A percentile compares a stretch with the other conserved stretches of the same genome.
phyloP scores from a whole-genome alignment of 768 basidiomycete genomes.

The Mycena galopus region DNA sequence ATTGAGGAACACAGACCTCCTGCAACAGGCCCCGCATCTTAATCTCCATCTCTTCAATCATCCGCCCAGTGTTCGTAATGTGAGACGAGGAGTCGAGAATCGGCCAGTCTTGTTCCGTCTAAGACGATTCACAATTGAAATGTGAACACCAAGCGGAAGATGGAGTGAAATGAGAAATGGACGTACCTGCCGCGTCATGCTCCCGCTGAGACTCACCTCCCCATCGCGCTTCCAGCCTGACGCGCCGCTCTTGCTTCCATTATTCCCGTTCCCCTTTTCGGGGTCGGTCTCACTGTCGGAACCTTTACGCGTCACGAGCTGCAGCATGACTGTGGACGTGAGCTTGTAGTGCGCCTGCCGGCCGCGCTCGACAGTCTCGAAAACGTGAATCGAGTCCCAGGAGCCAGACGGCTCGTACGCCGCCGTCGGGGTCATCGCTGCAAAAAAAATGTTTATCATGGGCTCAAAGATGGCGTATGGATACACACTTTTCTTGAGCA shows the following conservation, averaged over 20 bases:
- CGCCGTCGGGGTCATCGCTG: slow-evolving; percentile 72
- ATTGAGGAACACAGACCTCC: slow-evolving; percentile 64
- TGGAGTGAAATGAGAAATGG: too few relatives aligned
- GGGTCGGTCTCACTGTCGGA: slow-evolving; percentile 46
- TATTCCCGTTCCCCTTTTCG: slow-evolving; percentile 55
- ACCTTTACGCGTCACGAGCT: slow-evolving; percentile 73
- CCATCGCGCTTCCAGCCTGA: slow-evolving; percentile 72
- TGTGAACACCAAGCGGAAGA: slow-evolving; percentile 15
- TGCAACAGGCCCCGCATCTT: slow-evolving; percentile 97
- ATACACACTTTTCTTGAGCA: slow-evolving; percentile 90
- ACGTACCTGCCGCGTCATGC: slow-evolving; percentile 95
- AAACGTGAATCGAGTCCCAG: slow-evolving; percentile 99
- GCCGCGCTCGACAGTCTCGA: slow-evolving; percentile 93
- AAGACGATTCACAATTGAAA: slow-evolving; percentile 27
- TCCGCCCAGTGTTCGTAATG: slow-evolving; percentile 91
- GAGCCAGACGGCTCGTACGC: slow-evolving; percentile 81
- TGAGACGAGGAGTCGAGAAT: slow-evolving; percentile 86
- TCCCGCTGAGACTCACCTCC: slow-evolving; percentile 89
- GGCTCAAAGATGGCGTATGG: neutral
- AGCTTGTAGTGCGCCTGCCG: slow-evolving; percentile 96
- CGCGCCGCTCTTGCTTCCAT: slow-evolving; percentile 55
- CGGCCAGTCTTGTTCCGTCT: slow-evolving; percentile 92
- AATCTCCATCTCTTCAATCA: slow-evolving; percentile 99
- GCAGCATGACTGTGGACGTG: slow-evolving; percentile 97
- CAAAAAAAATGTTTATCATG: neutral